These are phyloP conservation scores for Aureococcus anophagefferens DNA, from an alignment of 108 stramenopile species.

Conservation along the genomic window DNA sequence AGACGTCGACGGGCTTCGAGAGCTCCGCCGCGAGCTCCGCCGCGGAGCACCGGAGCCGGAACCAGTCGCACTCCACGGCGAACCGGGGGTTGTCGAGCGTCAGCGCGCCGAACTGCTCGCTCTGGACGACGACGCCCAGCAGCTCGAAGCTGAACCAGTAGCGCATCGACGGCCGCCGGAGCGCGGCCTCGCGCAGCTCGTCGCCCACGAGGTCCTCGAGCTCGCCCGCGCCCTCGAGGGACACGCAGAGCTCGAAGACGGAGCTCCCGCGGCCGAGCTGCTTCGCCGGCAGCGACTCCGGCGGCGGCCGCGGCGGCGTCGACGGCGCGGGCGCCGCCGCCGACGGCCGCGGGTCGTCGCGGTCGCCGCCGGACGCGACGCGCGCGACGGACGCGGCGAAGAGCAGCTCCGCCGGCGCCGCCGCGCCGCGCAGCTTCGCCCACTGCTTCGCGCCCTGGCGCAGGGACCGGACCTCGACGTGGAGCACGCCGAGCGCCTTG, in stretches of 20 bases:
- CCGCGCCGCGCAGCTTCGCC: neutral
- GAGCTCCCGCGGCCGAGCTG: neutral
- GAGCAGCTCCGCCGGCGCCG: neutral
- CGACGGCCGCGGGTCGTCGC: neutral
- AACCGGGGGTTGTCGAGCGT: neutral
- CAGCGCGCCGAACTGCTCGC: neutral
- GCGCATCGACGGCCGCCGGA: too few species aligned
- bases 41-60: neutral
- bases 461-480: neutral
- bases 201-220: neutral
- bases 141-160: neutral
- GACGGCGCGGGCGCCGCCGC: too few species aligned
- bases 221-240: neutral
- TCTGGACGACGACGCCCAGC: neutral
- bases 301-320: neutral
- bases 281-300: neutral
- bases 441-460: neutral
- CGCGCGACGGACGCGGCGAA: neutral
- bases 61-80: neutral
- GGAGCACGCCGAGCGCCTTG: neutral
- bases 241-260: neutral
- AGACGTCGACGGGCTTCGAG: neutral
- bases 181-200: neutral
- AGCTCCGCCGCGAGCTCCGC: neutral
- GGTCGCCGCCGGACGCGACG: too few species aligned